Percentiles rank a stretch among this genome's conserved stretches.
Evolutionary conservation across 202 grass and related monocot genomes (phyloP).

Genomic region (Zoysia matrella): DNA sequence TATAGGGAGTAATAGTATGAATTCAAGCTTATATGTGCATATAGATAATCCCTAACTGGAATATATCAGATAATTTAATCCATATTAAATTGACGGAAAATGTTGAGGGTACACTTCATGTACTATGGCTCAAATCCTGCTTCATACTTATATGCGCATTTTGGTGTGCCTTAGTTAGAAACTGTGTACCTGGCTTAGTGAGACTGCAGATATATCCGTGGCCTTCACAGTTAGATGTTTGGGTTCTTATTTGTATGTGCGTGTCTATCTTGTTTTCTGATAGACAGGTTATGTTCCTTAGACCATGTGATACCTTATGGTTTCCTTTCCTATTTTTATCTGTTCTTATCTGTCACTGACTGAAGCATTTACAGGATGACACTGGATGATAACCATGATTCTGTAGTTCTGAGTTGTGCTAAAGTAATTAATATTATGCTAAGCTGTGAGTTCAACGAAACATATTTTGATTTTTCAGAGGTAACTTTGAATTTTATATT

Average conservation of each 20-base stretch:
- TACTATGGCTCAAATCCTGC: neutral
- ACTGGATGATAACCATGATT: slow-evolving; percentile 98
- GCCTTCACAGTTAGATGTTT: neutral
- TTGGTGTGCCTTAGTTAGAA: neutral
- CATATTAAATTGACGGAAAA: slow-evolving; percentile 8
- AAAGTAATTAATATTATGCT: slow-evolving; percentile 79
- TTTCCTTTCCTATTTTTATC: slow-evolving; percentile 28
- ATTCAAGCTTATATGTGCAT: slow-evolving; percentile 11
- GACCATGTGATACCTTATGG: slow-evolving; percentile 10
- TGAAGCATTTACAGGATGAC: slow-evolving; percentile 66
- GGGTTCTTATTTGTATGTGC: neutral
- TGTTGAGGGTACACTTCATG: neutral
- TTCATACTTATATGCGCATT: neutral
- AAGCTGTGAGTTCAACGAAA: slow-evolving; percentile 76
- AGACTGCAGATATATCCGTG: neutral
- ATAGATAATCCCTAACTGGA: slow-evolving; percentile 17
- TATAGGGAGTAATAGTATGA: neutral
- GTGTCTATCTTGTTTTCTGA: neutral
- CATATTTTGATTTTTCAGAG: slow-evolving; percentile 72
- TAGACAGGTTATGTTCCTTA: neutral
- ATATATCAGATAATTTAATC: slow-evolving; percentile 4
- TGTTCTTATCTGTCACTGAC: slow-evolving; percentile 45
- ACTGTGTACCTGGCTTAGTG: neutral
- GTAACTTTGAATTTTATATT: slow-evolving; percentile 42
- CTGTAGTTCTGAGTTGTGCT: slow-evolving; percentile 83